Conservation (phyloP, 169 alveolate species). For the Plasmodium chabaudi region DNA sequence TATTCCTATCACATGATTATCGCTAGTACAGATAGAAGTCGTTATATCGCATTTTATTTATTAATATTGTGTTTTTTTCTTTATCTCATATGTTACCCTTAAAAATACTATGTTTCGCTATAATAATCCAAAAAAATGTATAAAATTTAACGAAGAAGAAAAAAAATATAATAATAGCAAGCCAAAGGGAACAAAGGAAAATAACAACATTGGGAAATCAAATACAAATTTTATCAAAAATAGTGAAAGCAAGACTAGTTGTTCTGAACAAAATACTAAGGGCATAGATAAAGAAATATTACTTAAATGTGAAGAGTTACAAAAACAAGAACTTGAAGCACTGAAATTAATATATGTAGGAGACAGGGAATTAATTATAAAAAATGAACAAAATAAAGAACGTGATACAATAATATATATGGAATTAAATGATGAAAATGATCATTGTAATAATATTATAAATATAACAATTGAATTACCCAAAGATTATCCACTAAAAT, state of each 20-base stretch:
- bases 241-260: background rate
- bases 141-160: background rate
- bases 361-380: slow-evolving; percentile 49
- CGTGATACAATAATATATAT: slow-evolving; percentile 52
- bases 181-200: slow-evolving; percentile 8
- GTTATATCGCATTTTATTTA: too few relatives aligned
- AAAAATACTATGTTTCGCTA: too few relatives aligned
- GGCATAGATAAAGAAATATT: slow-evolving; percentile 13
- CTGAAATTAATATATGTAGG: slow-evolving; percentile 59
- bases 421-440: slow-evolving; percentile 71
- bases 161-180: slow-evolving; percentile 3
- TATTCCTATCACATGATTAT: too few relatives aligned
- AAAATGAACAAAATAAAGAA: slow-evolving; percentile 68
- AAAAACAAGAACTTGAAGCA: slow-evolving; percentile 73
- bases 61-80: too few relatives aligned
- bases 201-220: background rate
- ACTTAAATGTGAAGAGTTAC: slow-evolving; percentile 55
- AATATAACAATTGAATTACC: slow-evolving; percentile 67
- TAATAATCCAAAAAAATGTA: background rate
- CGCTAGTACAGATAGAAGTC: too few relatives aligned
- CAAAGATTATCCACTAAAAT: slow-evolving; percentile 73
- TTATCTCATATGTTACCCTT: too few relatives aligned
- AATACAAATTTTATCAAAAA: background rate
- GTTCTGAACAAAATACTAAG: background rate
- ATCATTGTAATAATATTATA: slow-evolving; percentile 27